Percentiles rank a stretch among this genome's conserved stretches.
Evolutionary conservation across 768 basidiomycete species (phyloP).

Genomic region (Cubamyces sp.): DNA sequence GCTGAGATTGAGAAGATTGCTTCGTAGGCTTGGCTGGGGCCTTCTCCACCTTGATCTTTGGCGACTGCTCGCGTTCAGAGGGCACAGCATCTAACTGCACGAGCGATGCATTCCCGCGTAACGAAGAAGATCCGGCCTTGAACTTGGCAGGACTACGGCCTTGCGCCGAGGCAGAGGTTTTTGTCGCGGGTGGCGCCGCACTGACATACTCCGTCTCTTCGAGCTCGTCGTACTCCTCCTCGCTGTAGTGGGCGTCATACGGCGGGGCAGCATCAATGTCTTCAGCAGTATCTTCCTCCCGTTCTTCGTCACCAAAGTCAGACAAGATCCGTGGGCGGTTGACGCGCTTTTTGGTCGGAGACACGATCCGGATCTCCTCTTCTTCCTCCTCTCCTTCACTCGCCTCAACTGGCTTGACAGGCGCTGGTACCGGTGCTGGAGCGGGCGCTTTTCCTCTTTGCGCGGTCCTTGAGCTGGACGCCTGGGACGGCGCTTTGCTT

Average conservation of each 20-base stretch:
- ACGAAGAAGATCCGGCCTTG: neutral
- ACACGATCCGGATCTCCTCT: slow-evolving; percentile 20
- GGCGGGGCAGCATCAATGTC: neutral
- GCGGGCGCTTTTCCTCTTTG: neutral
- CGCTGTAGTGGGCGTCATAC: neutral
- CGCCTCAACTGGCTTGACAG: neutral
- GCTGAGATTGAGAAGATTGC: neutral
- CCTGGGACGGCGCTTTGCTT: neutral
- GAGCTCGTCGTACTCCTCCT: slow-evolving; percentile 15
- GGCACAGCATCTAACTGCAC: slow-evolving; percentile 11
- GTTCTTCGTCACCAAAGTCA: slow-evolving; percentile 13
- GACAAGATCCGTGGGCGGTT: slow-evolving; percentile 20
- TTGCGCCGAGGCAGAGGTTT: neutral
- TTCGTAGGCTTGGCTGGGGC: neutral
- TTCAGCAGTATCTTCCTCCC: slow-evolving; percentile 7
- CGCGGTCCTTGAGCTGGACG: neutral
- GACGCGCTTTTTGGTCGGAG: slow-evolving; percentile 21
- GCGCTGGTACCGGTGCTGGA: neutral
- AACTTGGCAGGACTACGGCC: neutral
- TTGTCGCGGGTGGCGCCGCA: neutral
- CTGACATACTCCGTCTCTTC: slow-evolving; percentile 11
- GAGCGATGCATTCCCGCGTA: slow-evolving; percentile 2
- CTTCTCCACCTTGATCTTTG: slow-evolving; percentile 20
- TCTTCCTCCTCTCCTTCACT: slow-evolving; percentile 20
- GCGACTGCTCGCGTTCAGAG: neutral